Evolutionary conservation across 768 basidiomycete genomes (phyloP).

Genomic region (Kwoniella sp.): DNA sequence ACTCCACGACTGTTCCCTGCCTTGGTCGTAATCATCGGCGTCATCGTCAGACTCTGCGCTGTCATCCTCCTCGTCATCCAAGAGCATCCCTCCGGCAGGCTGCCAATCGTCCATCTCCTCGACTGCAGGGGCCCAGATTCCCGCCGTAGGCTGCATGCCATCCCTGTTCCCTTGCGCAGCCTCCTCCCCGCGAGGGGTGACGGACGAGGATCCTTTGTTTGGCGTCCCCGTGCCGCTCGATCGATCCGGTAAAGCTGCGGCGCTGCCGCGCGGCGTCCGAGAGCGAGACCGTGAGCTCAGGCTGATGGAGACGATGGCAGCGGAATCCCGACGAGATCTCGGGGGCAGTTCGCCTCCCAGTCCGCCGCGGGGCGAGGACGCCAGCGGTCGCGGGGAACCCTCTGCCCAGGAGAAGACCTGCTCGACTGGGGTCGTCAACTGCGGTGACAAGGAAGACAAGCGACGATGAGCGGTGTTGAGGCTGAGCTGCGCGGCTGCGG

Average conservation of each 20-base stretch:
- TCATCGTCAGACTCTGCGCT: conserved; percentile 9
- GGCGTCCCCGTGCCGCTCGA: conserved; percentile 34
- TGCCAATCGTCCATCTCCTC: conserved; percentile 40
- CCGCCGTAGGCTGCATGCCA: conserved; percentile 31
- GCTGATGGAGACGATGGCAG: conserved; percentile 42
- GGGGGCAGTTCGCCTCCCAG: conserved; percentile 20
- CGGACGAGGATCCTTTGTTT: conserved; percentile 20
- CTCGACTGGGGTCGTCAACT: conserved; percentile 31
- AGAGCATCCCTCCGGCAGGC: conserved; percentile 38
- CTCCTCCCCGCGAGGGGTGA: conserved; percentile 15
- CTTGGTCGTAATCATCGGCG: conserved; percentile 23
- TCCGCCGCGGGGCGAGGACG: conserved; percentile 16
- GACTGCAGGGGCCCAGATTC: conserved; percentile 3
- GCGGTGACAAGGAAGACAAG: conserved; percentile 25
- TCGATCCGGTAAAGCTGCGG: conserved; percentile 19
- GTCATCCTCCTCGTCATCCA: conserved; percentile 28
- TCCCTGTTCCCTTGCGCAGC: conserved; percentile 6
- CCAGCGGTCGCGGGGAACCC: conserved; percentile 15
- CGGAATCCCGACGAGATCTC: conserved; percentile 35
- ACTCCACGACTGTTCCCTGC: conserved; percentile 20
- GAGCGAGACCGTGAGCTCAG: conserved; percentile 35
- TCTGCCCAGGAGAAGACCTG: conserved; percentile 17
- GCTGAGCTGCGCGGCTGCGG: conserved; percentile 1
- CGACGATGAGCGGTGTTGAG: conserved; percentile 18
- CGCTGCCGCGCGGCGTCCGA: conserved; percentile 34